Evolutionary conservation across 495 filamentous ascomycete genomes (phyloP).

Genomic region (Rhypophila decipiens): DNA sequence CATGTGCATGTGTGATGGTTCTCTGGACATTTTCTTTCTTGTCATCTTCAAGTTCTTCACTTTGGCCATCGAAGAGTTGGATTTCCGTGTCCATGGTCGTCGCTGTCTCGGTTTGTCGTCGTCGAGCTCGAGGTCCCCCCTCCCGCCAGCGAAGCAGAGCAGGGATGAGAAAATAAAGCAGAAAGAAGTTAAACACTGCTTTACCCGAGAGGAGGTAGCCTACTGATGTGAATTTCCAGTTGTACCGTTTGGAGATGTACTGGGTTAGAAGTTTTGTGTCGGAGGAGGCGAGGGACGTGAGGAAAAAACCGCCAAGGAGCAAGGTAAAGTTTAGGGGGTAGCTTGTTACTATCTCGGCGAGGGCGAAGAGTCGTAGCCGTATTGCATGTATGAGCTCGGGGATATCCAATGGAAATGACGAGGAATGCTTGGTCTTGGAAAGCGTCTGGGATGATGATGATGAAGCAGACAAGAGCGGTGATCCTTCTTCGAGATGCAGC

Average conservation of each 20-base stretch:
- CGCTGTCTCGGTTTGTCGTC: too few species aligned
- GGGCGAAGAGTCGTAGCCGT: constrained; percentile 17
- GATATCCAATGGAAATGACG: constrained; percentile 16
- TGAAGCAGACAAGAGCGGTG: constrained; percentile 4
- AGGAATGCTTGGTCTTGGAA: constrained; percentile 13
- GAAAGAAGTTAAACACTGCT: constrained; percentile 36
- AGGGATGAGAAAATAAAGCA: constrained; percentile 33
- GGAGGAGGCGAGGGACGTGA: constrained; percentile 39
- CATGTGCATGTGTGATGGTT: constrained; percentile 25
- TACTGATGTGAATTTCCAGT: constrained; percentile 32
- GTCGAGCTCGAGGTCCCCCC: not conserved
- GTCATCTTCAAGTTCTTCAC: too few species aligned
- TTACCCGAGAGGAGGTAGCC: constrained; percentile 40
- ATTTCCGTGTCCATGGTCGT: too few species aligned
- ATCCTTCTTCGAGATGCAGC: constrained; percentile 13
- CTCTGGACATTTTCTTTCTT: constrained; percentile 19
- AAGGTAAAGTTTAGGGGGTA: constrained; percentile 25
- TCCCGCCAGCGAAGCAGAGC: constrained; percentile 14
- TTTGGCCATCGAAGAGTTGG: too few species aligned
- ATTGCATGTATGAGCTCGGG: constrained; percentile 5
- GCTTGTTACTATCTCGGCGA: constrained; percentile 9
- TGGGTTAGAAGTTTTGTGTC: constrained; percentile 41
- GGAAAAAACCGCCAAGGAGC: constrained; percentile 32
- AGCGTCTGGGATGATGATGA: not conserved
- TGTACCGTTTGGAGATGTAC: constrained; percentile 38